A percentile compares a stretch with the other conserved stretches of the same genome.
Evolutionary conservation across 2,329 filamentous ascomycete species (phyloP).

Genomic region (Penicillium vulpinum): DNA sequence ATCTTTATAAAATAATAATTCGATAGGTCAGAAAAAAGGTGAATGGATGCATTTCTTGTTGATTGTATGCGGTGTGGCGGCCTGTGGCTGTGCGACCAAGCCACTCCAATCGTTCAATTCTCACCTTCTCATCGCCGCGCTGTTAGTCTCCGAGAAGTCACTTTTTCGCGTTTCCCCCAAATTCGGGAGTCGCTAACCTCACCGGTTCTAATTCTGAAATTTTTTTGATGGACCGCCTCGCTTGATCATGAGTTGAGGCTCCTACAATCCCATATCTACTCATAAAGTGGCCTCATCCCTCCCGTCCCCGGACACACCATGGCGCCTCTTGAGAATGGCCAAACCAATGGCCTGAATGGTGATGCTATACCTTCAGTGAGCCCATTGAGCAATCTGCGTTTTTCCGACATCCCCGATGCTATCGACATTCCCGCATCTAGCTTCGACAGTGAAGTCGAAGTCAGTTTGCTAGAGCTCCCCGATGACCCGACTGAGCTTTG

Average conservation of each 20-base stretch:
- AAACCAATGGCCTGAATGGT: constrained; percentile 55
- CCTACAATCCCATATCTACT: constrained; percentile 12
- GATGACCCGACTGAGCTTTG: constrained; percentile 96
- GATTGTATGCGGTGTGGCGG: constrained; percentile 16
- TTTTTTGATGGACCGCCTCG: constrained; percentile 14
- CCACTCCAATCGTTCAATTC: constrained; percentile 18
- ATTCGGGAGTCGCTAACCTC: constrained; percentile 9
- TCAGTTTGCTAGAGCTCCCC: constrained; percentile 84
- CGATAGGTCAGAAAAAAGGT: neutral
- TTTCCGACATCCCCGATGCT: constrained; percentile 61
- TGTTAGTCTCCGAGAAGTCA: constrained; percentile 17
- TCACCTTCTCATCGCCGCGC: constrained; percentile 22
- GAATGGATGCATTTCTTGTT: neutral
- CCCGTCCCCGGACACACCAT: constrained; percentile 40
- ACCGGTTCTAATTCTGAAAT: constrained; percentile 7
- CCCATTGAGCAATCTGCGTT: constrained; percentile 49
- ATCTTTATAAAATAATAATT: neutral
- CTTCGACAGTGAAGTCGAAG: constrained; percentile 73
- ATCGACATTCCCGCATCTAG: constrained; percentile 66
- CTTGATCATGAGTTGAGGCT: constrained; percentile 35
- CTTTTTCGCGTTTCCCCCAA: constrained; percentile 21
- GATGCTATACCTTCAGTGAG: constrained; percentile 33
- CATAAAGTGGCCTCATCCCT: constrained; percentile 16
- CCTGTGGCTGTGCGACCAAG: constrained; percentile 31
- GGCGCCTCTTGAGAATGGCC: constrained; percentile 53